Evolutionary conservation across 139 green algal genomes (phyloP), one percentile per base, ranked within the genome.

Genomic region (Chlamydomonas eustigma): DNA sequence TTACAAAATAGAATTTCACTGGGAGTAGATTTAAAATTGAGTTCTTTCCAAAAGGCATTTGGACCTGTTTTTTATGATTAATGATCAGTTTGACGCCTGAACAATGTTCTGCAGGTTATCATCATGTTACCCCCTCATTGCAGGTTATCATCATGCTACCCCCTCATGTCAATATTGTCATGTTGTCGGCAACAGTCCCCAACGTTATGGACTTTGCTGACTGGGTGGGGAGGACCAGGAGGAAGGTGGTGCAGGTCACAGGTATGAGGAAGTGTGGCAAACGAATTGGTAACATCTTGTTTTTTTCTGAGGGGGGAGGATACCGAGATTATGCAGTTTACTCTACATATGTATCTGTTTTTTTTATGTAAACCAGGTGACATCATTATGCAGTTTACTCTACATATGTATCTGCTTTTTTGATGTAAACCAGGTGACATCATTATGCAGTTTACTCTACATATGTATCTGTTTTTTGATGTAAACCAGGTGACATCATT

Each of bases 121-220:
- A 6, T 35, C 63, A 28, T 37, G 24, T 71, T 12, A 25, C 63
- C 8, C 8, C 12, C 12, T 28, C 8, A 63, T 63, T 70, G 76
- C 90, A 97, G 86, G 91, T 97, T 6, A 98, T 99, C 88, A 99
- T 99, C 86, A 97, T 99, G 96, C 88, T 99, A 39, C 96, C 96
- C 0, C 85, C 89, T 2, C 92, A 97, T 81, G 85, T 98, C 51
- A 93, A 89, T 51, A 85, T 99, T 33, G 87, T 99, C 24, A 80
- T 98, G 76, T 89, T 99, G 1, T 96, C 89, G 6, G 95, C 95
- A 51, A 99, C 95, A 2, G 93, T 99, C 37, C 95, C 95, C 51
- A 99, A 99, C 77, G 91, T 97, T 2, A 88, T 93, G 78, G 95
- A 99, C 83, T 99, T 99, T 89, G 95, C 95, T 0, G 90, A 95